Conservation (phyloP, 1,284 basidiomycete species). For the Fistulina hepatica region DNA sequence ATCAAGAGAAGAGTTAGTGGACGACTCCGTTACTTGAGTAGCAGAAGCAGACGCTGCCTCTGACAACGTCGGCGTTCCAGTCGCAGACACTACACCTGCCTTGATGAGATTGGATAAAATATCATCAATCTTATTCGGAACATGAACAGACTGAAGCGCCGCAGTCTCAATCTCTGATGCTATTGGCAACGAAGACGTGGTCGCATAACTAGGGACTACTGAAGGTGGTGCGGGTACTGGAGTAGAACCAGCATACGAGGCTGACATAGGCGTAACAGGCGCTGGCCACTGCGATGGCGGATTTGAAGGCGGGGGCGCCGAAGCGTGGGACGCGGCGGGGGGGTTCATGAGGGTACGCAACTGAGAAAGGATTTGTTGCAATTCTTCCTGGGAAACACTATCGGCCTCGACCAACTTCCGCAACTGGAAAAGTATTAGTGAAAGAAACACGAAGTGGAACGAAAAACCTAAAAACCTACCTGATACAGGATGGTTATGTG, state of each 20-base stretch:
- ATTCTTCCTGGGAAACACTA: slow-evolving; percentile 67
- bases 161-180: slow-evolving; percentile 19
- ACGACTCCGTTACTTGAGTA: slow-evolving; percentile 26
- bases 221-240: slow-evolving; percentile 19
- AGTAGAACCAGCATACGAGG: slow-evolving; percentile 16
- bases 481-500: slow-evolving; percentile 66
- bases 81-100: slow-evolving; percentile 58
- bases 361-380: slow-evolving; percentile 71
- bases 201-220: not conserved
- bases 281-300: slow-evolving; percentile 10
- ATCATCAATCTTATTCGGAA: slow-evolving; percentile 41
- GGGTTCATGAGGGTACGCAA: slow-evolving; percentile 55
- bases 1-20: slow-evolving; percentile 24
- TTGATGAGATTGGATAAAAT: slow-evolving; percentile 59
- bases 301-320: slow-evolving; percentile 20
- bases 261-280: slow-evolving; percentile 20
- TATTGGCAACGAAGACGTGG: too few relatives aligned
- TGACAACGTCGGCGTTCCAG: slow-evolving; percentile 34
- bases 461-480: slow-evolving; percentile 31
- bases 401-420: slow-evolving; percentile 64
- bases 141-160: too few relatives aligned
- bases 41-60: slow-evolving; percentile 32
- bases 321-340: slow-evolving; percentile 27
- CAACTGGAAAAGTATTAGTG: slow-evolving; percentile 35
- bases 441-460: slow-evolving; percentile 12